Evolutionary conservation across 169 alveolate genomes (phyloP).

Genomic region (Amoebophrya sp.): DNA sequence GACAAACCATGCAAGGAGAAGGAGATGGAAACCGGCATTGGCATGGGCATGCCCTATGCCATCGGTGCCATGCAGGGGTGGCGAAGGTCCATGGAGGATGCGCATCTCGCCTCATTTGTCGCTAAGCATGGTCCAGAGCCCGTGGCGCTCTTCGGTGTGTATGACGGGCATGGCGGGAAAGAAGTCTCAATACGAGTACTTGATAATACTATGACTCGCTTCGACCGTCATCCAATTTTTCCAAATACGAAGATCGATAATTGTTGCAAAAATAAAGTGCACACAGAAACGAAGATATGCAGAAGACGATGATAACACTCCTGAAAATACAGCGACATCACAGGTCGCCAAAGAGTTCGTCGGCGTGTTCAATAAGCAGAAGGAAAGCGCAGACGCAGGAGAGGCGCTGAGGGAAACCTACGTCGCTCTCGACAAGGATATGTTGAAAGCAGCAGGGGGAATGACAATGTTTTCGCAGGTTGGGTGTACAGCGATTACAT

Average conservation of each 20-base stretch:
- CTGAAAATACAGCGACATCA: no score
- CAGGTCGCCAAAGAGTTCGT: neutral
- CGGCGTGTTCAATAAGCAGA: neutral
- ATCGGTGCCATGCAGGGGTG: neutral
- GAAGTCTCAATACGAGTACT: neutral
- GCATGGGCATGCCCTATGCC: neutral
- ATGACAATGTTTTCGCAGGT: neutral
- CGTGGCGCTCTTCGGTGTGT: neutral
- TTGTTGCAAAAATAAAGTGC: no score
- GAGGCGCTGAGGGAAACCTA: neutral
- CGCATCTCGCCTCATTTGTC: neutral
- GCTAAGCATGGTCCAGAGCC: neutral
- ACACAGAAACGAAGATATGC: no score
- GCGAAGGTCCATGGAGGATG: slow-evolving; percentile 1
- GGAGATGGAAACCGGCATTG: neutral
- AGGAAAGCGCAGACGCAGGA: neutral
- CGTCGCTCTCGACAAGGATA: neutral
- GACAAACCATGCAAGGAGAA: slow-evolving; percentile 19
- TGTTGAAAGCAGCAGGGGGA: neutral
- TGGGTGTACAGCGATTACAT: neutral
- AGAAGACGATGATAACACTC: no score
- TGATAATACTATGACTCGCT: no score
- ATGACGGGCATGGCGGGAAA: neutral
- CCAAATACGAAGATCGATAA: no score
- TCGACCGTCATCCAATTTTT: no score